These are phyloP conservation scores for Styphnolobium japonicum DNA, from an alignment of 306 rosid genomes.

Conservation along the genomic window DNA sequence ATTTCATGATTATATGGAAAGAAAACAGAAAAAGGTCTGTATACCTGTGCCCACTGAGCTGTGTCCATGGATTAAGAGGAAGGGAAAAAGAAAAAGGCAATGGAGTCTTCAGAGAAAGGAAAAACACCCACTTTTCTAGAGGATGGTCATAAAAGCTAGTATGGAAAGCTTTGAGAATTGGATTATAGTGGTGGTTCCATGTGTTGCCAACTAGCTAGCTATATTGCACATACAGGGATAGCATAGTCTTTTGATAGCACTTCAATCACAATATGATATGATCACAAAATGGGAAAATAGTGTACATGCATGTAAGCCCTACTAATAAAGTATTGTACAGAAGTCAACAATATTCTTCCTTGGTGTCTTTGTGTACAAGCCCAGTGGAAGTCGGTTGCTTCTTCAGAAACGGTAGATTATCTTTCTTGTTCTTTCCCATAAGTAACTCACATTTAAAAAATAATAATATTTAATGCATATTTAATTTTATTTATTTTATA, in stretches of 20 bases:
- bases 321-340: conserved; percentile 14
- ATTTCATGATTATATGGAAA: conserved; percentile 51
- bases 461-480: no score
- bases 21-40: conserved; percentile 32
- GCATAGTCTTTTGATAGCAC: conserved; percentile 29
- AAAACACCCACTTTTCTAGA: conserved; percentile 51
- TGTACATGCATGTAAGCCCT: conserved; percentile 38
- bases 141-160: conserved; percentile 60
- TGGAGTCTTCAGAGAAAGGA: conserved; percentile 56
- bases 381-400: conserved; percentile 39
- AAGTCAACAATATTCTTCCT: conserved; percentile 57
- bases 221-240: conserved; percentile 49
- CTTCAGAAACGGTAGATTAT: no score
- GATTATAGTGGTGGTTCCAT: conserved; percentile 58
- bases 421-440: no score
- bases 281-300: conserved; percentile 28
- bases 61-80: conserved; percentile 79
- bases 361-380: conserved; percentile 41
- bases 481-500: no score
- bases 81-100: conserved; percentile 50
- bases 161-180: conserved; percentile 41
- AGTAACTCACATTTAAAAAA: no score
- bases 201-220: conserved; percentile 68
- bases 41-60: conserved; percentile 99
- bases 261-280: conserved; percentile 9